phyloP scores from a whole-genome alignment of 1,284 basidiomycete genomes.

The Sporisorium sorghi region DNA sequence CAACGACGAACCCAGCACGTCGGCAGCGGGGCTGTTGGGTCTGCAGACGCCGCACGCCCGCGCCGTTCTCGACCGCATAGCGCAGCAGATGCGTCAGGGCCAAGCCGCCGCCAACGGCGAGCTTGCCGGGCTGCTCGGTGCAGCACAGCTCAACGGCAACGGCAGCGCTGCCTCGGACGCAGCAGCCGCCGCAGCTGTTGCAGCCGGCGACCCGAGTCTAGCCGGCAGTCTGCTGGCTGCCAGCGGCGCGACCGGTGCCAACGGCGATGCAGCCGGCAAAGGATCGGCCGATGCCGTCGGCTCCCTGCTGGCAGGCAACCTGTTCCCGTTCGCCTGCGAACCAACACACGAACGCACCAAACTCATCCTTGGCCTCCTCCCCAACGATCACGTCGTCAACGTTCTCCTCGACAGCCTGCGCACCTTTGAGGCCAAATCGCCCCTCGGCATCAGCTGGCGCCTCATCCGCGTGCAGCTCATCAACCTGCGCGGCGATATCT shows the following conservation, averaged over 20 bases:
- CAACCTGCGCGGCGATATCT: conserved; percentile 58
- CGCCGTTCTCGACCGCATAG: conserved; percentile 58
- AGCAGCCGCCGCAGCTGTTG: conserved; percentile 18
- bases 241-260: conserved; percentile 1
- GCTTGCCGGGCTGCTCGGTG: neutral
- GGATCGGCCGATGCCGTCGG: conserved; percentile 20
- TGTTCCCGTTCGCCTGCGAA: conserved; percentile 36
- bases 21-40: conserved; percentile 29
- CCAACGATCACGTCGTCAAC: conserved; percentile 59
- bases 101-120: conserved; percentile 18
- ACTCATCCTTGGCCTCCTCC: conserved; percentile 54
- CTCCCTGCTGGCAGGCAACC: conserved; percentile 20
- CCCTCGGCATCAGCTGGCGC: conserved; percentile 60
- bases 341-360: conserved; percentile 39
- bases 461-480: conserved; percentile 59
- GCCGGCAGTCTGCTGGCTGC: conserved; percentile 11
- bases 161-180: conserved; percentile 4
- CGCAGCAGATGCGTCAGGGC: conserved; percentile 48
- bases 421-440: conserved; percentile 52
- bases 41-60: conserved; percentile 53
- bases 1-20: conserved; percentile 10
- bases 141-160: conserved; percentile 2
- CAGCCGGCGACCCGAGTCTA: conserved; percentile 21
- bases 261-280: conserved; percentile 4
- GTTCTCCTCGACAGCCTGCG: conserved; percentile 60